These are phyloP conservation scores for Debaryomyces robertsiae DNA, from an alignment of 1,139 yeast species.

Conservation along the genomic window DNA sequence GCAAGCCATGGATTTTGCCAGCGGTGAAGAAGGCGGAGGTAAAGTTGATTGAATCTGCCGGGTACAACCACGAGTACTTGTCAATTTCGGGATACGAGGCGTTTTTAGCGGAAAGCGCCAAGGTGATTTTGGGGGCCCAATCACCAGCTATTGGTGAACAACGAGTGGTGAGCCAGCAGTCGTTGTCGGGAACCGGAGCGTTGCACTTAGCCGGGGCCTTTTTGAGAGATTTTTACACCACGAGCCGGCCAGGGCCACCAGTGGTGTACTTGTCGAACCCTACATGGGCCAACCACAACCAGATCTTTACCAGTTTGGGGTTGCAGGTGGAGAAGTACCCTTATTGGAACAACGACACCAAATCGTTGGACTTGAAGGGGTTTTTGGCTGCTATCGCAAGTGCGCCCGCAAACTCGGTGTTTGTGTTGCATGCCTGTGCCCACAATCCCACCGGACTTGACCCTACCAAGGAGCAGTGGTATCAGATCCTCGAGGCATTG, in stretches of 20 bases:
- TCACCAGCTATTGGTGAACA: conserved; percentile 55
- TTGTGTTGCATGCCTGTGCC: conserved; percentile 56
- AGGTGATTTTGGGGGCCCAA: conserved; percentile 71
- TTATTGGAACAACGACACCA: conserved; percentile 67
- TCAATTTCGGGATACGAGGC: conserved; percentile 77
- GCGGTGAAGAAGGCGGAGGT: conserved; percentile 78
- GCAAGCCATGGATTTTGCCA: conserved; percentile 93
- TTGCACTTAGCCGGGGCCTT: conserved; percentile 85
- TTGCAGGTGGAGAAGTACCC: conserved; percentile 70
- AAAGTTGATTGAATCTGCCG: conserved; percentile 47
- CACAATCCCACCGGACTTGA: conserved; percentile 56
- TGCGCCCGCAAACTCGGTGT: conserved; percentile 80
- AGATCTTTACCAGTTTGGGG: conserved; percentile 72
- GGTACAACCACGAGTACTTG: conserved; percentile 88
- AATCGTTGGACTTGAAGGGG: conserved; percentile 68
- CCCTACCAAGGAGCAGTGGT: conserved; percentile 49
- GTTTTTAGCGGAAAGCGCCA: conserved; percentile 75
- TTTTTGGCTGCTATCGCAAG: conserved; percentile 62
- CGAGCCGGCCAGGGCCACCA: conserved; percentile 39
- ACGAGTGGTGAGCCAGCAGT: conserved; percentile 75
- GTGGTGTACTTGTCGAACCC: conserved; percentile 80
- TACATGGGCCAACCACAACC: conserved; percentile 95
- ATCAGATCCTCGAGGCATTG: conserved; percentile 41
- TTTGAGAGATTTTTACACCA: conserved; percentile 56
- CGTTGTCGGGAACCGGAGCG: conserved; percentile 95